Percentiles rank a stretch among this genome's conserved stretches.
These are phyloP conservation scores for Cyberlindnera amylophila DNA, from an alignment of 805 yeast genomes.

Conservation along the genomic window DNA sequence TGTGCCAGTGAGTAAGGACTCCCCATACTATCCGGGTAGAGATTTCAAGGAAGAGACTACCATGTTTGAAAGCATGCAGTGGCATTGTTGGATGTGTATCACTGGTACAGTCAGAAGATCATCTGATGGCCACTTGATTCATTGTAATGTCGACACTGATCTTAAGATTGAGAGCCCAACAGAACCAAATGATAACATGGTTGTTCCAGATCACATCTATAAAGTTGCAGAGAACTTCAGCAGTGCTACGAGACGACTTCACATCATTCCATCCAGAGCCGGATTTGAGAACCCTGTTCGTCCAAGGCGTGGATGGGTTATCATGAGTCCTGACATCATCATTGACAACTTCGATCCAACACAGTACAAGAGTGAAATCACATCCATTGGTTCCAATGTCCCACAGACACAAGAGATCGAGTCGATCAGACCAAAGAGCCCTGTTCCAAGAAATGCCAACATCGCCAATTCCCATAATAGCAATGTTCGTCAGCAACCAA, in stretches of 20 bases:
- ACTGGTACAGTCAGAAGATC: slow-evolving; percentile 91
- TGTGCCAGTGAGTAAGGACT: slow-evolving; percentile 61
- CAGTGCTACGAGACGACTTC: slow-evolving; percentile 75
- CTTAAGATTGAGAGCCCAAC: slow-evolving; percentile 58
- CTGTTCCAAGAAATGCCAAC: slow-evolving; percentile 32
- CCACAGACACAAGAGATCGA: slow-evolving; percentile 76
- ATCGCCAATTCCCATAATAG: slow-evolving; percentile 1
- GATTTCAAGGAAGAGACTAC: slow-evolving; percentile 40
- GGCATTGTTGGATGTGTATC: slow-evolving; percentile 98
- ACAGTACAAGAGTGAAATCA: slow-evolving; percentile 42
- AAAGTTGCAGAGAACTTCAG: slow-evolving; percentile 86
- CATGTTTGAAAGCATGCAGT: slow-evolving; percentile 68
- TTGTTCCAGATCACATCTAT: slow-evolving; percentile 75
- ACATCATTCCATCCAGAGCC: slow-evolving; percentile 73
- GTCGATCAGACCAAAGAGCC: slow-evolving; percentile 78
- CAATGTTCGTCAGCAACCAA: neutral
- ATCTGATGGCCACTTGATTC: slow-evolving; percentile 77
- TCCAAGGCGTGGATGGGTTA: slow-evolving; percentile 86
- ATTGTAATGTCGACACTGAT: slow-evolving; percentile 91
- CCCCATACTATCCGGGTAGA: slow-evolving; percentile 63
- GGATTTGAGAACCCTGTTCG: slow-evolving; percentile 62
- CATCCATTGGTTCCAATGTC: slow-evolving; percentile 47
- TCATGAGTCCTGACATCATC: slow-evolving; percentile 79
- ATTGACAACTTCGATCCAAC: slow-evolving; percentile 61
- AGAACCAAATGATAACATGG: slow-evolving; percentile 33